Evolutionary conservation across 371 early-diverging fungal species (phyloP).

Genomic region (Actinomortierella ambigua): DNA sequence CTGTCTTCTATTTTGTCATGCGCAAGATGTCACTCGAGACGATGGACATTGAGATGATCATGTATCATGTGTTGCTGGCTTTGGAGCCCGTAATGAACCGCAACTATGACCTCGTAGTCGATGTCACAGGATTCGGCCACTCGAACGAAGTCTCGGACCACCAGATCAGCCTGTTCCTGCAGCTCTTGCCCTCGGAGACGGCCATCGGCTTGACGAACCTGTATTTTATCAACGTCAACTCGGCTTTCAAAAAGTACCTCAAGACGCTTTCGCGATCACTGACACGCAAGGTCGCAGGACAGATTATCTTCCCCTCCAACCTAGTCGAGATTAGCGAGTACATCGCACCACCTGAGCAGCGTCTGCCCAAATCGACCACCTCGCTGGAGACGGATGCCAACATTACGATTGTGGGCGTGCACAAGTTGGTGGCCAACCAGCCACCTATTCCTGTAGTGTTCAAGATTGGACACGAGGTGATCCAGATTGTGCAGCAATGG

Average conservation of each 20-base stretch:
- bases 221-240: constrained; percentile 83
- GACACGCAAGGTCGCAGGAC: constrained; percentile 64
- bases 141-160: constrained; percentile 82
- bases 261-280: constrained; percentile 64
- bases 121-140: constrained; percentile 80
- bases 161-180: constrained; percentile 76
- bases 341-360: constrained; percentile 70
- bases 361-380: constrained; percentile 78
- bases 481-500: constrained; percentile 75
- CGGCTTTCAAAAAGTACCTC: constrained; percentile 73
- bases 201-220: constrained; percentile 59
- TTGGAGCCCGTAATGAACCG: constrained; percentile 62
- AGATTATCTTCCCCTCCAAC: constrained; percentile 65
- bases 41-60: constrained; percentile 84
- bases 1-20: constrained; percentile 86
- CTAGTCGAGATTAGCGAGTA: constrained; percentile 75
- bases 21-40: constrained; percentile 76
- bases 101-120: constrained; percentile 81
- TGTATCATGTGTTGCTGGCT: constrained; percentile 75
- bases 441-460: constrained; percentile 78
- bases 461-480: constrained; percentile 79
- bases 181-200: constrained; percentile 71
- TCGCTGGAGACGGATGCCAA: constrained; percentile 73
- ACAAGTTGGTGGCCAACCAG: constrained; percentile 64
- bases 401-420: constrained; percentile 67